A percentile compares a stretch with the other conserved stretches of the same genome.
These are phyloP conservation scores for Sphagnum magellanicum DNA, from an alignment of 228 moss, liverwort and hornwort species.

Conservation along the genomic window DNA sequence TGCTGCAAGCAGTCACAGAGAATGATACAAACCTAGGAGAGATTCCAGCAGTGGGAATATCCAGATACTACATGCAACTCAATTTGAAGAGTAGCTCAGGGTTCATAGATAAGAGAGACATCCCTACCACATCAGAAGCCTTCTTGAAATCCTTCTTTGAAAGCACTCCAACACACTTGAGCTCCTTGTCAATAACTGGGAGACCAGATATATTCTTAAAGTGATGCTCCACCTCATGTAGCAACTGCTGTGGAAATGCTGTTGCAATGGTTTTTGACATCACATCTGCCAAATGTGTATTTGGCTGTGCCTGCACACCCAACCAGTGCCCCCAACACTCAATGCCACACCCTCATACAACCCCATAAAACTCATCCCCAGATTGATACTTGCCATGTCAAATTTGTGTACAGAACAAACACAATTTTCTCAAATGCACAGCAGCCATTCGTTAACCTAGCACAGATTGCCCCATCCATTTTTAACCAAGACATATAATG, in stretches of 20 bases:
- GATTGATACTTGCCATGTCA: too few species aligned
- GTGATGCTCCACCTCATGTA: slow-evolving; percentile 62
- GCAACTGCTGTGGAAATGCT: slow-evolving; percentile 54
- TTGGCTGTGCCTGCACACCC: slow-evolving; percentile 74
- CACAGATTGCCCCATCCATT: too few species aligned
- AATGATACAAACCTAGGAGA: too few species aligned
- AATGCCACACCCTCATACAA: too few species aligned
- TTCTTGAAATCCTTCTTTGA: slow-evolving; percentile 76
- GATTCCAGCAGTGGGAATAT: neutral
- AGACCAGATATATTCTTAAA: slow-evolving; percentile 69
- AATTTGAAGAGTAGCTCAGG: neutral
- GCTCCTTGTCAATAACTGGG: slow-evolving; percentile 65
- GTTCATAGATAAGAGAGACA: neutral
- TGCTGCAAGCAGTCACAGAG: neutral
- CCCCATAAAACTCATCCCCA: too few species aligned
- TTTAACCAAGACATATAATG: neutral
- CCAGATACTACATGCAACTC: neutral
- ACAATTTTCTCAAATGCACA: too few species aligned
- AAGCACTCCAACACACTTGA: slow-evolving; percentile 73
- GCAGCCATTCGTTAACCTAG: too few species aligned
- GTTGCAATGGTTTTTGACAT: slow-evolving; percentile 89
- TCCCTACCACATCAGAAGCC: slow-evolving; percentile 37
- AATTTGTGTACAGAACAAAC: too few species aligned
- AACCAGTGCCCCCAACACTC: neutral
- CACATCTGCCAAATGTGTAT: slow-evolving; percentile 74